Conservation (phyloP, 2,329 filamentous ascomycete species). For the Diaporthe citri region DNA sequence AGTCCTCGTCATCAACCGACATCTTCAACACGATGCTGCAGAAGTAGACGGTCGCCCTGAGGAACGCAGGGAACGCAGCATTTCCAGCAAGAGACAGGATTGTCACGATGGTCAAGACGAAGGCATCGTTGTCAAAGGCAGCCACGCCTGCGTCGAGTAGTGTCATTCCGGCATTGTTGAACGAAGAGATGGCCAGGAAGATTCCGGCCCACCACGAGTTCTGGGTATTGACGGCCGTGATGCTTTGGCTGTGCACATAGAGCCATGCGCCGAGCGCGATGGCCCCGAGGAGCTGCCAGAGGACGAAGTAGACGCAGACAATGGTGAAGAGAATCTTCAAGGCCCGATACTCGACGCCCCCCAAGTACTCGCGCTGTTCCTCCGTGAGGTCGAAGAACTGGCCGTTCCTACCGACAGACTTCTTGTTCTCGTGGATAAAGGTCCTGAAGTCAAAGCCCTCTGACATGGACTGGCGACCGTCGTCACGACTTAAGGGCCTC, state of each 20-base stretch:
- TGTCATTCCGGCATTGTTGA: slow-evolving; percentile 71
- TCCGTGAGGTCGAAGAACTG: slow-evolving; percentile 66
- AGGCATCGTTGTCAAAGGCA: slow-evolving; percentile 57
- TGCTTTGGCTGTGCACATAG: neutral
- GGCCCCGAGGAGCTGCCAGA: slow-evolving; percentile 70
- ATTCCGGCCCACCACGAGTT: slow-evolving; percentile 69
- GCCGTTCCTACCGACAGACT: slow-evolving; percentile 63
- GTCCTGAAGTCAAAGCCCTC: slow-evolving; percentile 44
- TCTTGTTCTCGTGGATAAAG: slow-evolving; percentile 49
- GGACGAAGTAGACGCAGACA: slow-evolving; percentile 70
- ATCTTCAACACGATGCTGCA: slow-evolving; percentile 43
- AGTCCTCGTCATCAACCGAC: slow-evolving; percentile 50
- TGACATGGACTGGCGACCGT: slow-evolving; percentile 40
- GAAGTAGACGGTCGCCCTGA: slow-evolving; percentile 49
- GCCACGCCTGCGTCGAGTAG: slow-evolving; percentile 66
- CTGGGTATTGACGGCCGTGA: slow-evolving; percentile 45
- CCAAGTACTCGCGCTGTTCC: slow-evolving; percentile 68
- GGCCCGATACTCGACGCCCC: slow-evolving; percentile 74
- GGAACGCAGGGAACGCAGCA: slow-evolving; percentile 64
- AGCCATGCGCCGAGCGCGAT: slow-evolving; percentile 66
- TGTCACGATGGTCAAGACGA: slow-evolving; percentile 47
- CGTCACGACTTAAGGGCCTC: slow-evolving; percentile 22
- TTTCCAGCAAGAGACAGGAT: slow-evolving; percentile 60
- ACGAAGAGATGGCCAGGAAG: slow-evolving; percentile 68
- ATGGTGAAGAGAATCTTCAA: slow-evolving; percentile 69